A percentile compares a stretch with the other conserved stretches of the same genome.
Evolutionary conservation across 306 rosid species (phyloP).

Genomic region (Abrus precatorius): DNA sequence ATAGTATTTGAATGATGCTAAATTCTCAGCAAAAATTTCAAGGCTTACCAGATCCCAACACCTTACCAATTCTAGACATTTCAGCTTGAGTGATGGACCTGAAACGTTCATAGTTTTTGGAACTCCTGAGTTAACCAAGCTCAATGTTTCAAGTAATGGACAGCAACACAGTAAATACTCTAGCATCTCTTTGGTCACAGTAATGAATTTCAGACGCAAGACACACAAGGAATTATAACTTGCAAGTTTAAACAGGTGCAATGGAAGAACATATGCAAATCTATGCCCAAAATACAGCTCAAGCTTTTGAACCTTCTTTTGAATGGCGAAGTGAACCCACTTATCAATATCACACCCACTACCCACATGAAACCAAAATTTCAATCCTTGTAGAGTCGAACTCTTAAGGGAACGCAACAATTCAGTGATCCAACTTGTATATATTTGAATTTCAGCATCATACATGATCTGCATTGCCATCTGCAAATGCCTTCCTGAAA

Average conservation of each 20-base stretch:
- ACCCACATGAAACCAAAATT: slow-evolving; percentile 52
- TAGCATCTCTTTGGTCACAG: slow-evolving; percentile 42
- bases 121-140: slow-evolving; percentile 42
- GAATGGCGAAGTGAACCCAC: slow-evolving; percentile 50
- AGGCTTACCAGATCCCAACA: slow-evolving; percentile 45
- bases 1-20: slow-evolving; percentile 45
- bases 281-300: slow-evolving; percentile 48
- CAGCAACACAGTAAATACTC: slow-evolving; percentile 46
- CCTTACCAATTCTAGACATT: slow-evolving; percentile 38
- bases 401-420: slow-evolving; percentile 43
- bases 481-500: slow-evolving; percentile 36
- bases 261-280: slow-evolving; percentile 52
- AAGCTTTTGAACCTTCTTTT: slow-evolving; percentile 53
- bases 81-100: slow-evolving; percentile 44
- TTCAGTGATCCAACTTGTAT: slow-evolving; percentile 52
- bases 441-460: slow-evolving; percentile 52
- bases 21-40: slow-evolving; percentile 50
- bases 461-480: slow-evolving; percentile 54
- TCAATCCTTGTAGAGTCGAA: slow-evolving; percentile 47
- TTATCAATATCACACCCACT: slow-evolving; percentile 36
- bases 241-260: slow-evolving; percentile 28
- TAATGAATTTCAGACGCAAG: slow-evolving; percentile 45
- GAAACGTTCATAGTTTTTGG: slow-evolving; percentile 45
- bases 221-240: slow-evolving; percentile 44
- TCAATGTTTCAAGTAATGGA: slow-evolving; percentile 46